These are phyloP conservation scores for Neurospora africana DNA, from an alignment of 495 filamentous ascomycete genomes.

Conservation along the genomic window DNA sequence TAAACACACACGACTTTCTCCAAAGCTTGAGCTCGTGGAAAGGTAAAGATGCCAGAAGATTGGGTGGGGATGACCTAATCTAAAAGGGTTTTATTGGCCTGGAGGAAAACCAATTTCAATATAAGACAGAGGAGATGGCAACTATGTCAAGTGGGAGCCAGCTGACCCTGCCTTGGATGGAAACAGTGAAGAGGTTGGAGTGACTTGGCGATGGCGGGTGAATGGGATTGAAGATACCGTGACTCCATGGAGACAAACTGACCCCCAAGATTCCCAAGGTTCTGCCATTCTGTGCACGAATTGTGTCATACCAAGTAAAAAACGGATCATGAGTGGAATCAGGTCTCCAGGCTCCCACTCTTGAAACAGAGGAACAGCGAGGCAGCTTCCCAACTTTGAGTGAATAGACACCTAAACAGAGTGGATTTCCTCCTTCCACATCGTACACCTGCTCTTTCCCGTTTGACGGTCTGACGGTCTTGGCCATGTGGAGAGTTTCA, in stretches of 20 bases:
- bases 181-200: background rate
- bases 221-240: background rate
- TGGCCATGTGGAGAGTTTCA: background rate
- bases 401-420: background rate
- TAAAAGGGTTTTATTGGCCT: background rate
- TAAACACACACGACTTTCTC: background rate
- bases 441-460: background rate
- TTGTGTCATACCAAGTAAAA: background rate
- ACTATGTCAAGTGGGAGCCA: background rate
- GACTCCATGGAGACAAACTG: background rate
- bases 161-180: background rate
- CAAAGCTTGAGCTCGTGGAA: background rate
- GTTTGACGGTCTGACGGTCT: background rate
- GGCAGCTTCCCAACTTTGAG: background rate
- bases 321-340: background rate
- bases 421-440: background rate
- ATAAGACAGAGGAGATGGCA: background rate
- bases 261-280: background rate
- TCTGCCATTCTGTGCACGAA: background rate
- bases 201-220: background rate
- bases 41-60: background rate
- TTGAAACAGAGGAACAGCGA: background rate
- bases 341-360: background rate
- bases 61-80: background rate
- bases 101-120: background rate